Base-by-base conservation (phyloP, 2,329 filamentous ascomycete species). In the Calonectria pauciramosa region DNA sequence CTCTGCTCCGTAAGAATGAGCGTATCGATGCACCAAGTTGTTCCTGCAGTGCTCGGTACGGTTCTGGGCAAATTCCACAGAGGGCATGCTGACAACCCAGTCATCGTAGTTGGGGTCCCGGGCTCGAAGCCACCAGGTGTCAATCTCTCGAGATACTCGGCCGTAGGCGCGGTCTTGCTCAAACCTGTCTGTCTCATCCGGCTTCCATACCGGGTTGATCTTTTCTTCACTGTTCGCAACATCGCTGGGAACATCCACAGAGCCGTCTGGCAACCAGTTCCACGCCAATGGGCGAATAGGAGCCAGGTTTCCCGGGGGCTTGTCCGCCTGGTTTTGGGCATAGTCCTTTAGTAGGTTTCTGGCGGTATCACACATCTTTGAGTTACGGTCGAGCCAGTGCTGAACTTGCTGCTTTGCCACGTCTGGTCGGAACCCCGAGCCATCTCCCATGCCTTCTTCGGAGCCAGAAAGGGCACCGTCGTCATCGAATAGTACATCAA, bases 301-400 rank as follows among this genome's bases (percentile, higher is more conserved):
- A 0, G 89, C 86, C 26, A 91, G 84, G 69, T 88, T 86, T 18
- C 90, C 89, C 0, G 88, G 88, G 3, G 88, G 87, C 23, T 87
- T 86, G 72, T 89, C 84, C 54, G 87, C 86, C 59, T 89, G 85
- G 13, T 88, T 87, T 52, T 89, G 82, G 47, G 88, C 87, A 78
- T 93, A 92, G 69, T 91, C 88, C 56, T 87, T 86, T 16, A 93
- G 86, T 4, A 93, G 87, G 8, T 85, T 85, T 34, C 87, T 86
- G 2, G 92, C 91, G 23, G 89, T 87, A 51, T 89, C 87, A 76
- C 91, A 93, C 85, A 92, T 89, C 68, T 86, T 87, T 0, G 90
- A 91, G 78, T 93, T 92, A 59, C 91, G 87, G 75, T 90, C 89
- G 20, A 93, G 85, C 92, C 92, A 93, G 80, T 93, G 90, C 69